Base-by-base conservation (phyloP, 2,329 filamentous ascomycete species). In the Atkinsonella hypoxylon region DNA sequence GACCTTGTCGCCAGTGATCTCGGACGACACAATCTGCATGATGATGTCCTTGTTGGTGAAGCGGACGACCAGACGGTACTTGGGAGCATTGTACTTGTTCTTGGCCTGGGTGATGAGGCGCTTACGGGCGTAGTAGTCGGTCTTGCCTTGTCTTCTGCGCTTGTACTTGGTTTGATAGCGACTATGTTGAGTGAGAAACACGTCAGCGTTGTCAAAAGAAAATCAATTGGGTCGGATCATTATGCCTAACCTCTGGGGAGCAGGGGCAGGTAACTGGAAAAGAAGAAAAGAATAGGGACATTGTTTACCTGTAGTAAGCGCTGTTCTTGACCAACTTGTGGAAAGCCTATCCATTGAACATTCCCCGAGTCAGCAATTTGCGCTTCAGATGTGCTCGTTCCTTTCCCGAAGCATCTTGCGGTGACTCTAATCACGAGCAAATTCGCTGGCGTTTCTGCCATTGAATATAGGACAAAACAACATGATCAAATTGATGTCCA, bases 21-120 rank as follows among this genome's bases (percentile, higher is more conserved):
- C 93, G 55, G 93, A 94, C 70, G 81, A 86, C 72, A 98, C 83
- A 72, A 98, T 93, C 81, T 98, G 93, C 77, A 83, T 84, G 78
- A 97, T 87, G 79, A 97, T 95, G 82, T 98, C 91, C 76, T 89
- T 89, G 86, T 97, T 95, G 81, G 89, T 94, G 86, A 95, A 95
- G 73, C 93, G 93, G 71, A 98, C 89, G 62, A 98, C 93, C 69
- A 98, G 86, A 70, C 93, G 88, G 86, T 98, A 97, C 84, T 98
- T 98, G 76, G 93, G 93, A 59, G 93, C 87, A 78, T 95, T 95
- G 87, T 97, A 98, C 87, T 98, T 98, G 89, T 98, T 98, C 89
- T 97, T 98, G 78, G 93, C 93, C 83, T 98, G 93, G 79, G 89
- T 90, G 81, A 97, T 93, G 75, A 98, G 82, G 70, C 93, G 87